A percentile compares a stretch with the other conserved stretches of the same genome.
Evolutionary conservation across 352 stramenopile genomes (phyloP).

Genomic region (Plasmopara muralis): DNA sequence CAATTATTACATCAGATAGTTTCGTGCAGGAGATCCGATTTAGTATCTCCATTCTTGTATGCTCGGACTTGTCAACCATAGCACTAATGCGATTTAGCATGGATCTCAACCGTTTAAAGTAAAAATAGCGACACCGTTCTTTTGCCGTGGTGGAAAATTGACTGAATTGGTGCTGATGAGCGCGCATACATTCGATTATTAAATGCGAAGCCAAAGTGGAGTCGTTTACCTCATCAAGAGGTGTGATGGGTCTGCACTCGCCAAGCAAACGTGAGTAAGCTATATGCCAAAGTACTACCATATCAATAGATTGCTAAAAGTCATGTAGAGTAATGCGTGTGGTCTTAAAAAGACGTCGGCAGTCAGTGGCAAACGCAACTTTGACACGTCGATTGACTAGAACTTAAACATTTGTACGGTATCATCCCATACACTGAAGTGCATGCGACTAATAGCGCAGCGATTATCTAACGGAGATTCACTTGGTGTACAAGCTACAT

Average conservation of each 20-base stretch:
- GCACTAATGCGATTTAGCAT: slow-evolving; percentile 82
- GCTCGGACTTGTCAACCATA: slow-evolving; percentile 5
- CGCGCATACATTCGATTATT: slow-evolving; percentile 63
- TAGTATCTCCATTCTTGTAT: too few relatives aligned
- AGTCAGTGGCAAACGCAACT: too few relatives aligned
- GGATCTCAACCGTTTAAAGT: slow-evolving; percentile 88
- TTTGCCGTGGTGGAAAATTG: slow-evolving; percentile 92
- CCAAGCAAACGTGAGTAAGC: too few relatives aligned
- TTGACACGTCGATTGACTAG: too few relatives aligned
- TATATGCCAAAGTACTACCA: too few relatives aligned
- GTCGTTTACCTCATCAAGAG: slow-evolving; percentile 35
- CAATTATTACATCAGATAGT: too few relatives aligned
- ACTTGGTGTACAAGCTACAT: too few relatives aligned
- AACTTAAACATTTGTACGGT: too few relatives aligned
- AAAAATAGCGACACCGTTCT: slow-evolving; percentile 91
- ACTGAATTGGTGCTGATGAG: slow-evolving; percentile 90
- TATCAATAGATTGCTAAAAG: too few relatives aligned
- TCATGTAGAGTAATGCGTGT: too few relatives aligned
- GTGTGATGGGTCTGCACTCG: slow-evolving; percentile 93
- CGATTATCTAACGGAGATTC: slow-evolving; percentile 93
- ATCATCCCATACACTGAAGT: slow-evolving; percentile 13
- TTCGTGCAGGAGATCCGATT: too few relatives aligned
- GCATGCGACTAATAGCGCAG: slow-evolving; percentile 91
- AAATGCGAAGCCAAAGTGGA: slow-evolving; percentile 30
- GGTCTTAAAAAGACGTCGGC: too few relatives aligned